These are phyloP conservation scores for Umbelopsis sp. DNA, from an alignment of 192 early-diverging fungal species.

Conservation along the genomic window DNA sequence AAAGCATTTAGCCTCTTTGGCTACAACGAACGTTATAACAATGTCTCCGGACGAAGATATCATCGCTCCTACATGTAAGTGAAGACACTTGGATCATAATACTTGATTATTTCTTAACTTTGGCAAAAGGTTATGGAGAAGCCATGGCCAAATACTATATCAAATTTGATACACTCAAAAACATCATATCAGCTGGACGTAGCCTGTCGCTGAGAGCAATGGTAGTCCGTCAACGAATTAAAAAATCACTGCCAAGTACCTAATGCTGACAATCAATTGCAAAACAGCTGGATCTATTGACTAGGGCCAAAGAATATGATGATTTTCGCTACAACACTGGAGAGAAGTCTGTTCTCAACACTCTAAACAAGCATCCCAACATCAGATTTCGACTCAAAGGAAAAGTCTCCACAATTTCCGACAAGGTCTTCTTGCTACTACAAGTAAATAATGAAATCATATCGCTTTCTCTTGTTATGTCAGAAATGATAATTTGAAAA, in stretches of 20 bases:
- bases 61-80: conserved; percentile 24
- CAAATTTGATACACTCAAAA: conserved; percentile 34
- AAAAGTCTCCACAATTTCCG: conserved; percentile 24
- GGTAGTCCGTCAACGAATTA: too few relatives aligned
- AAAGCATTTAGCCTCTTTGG: conserved; percentile 30
- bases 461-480: neutral
- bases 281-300: conserved; percentile 32
- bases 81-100: neutral
- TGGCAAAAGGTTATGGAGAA: conserved; percentile 29
- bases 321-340: conserved; percentile 24
- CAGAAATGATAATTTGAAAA: neutral
- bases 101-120: too few relatives aligned
- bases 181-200: conserved; percentile 16
- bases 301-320: conserved; percentile 33
- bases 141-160: conserved; percentile 44
- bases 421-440: conserved; percentile 36
- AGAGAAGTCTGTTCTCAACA: conserved; percentile 40
- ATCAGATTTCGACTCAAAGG: conserved; percentile 34
- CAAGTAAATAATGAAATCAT: conserved; percentile 25
- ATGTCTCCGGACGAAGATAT: neutral
- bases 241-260: too few relatives aligned
- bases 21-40: conserved; percentile 19
- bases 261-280: neutral
- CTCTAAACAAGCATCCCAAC: conserved; percentile 35
- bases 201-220: conserved; percentile 16